Conservation (phyloP, 2,329 filamentous ascomycete genomes). For the Aspergillus sojae region DNA sequence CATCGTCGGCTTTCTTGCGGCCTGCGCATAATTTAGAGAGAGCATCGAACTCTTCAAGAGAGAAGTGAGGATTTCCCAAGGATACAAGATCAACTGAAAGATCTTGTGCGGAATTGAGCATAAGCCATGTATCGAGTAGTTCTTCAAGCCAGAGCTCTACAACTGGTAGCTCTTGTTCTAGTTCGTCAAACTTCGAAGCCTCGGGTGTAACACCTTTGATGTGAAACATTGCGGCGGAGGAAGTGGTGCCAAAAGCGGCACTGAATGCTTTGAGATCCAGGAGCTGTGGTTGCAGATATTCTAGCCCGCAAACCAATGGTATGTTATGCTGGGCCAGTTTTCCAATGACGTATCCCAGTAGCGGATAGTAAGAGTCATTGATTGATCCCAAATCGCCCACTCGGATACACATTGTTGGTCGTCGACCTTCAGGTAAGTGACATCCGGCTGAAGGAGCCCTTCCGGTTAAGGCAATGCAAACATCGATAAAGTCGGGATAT, state of each 20-base stretch:
- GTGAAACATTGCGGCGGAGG: slow-evolving; percentile 51
- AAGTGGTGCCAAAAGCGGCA: slow-evolving; percentile 48
- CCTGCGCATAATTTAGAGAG: slow-evolving; percentile 35
- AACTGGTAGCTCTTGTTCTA: slow-evolving; percentile 6
- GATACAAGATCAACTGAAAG: slow-evolving; percentile 42
- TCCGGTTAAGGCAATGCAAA: slow-evolving; percentile 49
- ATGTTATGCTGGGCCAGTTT: slow-evolving; percentile 32
- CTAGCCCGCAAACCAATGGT: slow-evolving; percentile 41
- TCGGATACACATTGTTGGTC: slow-evolving; percentile 10
- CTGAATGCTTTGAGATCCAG: slow-evolving; percentile 49
- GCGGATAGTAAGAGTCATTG: slow-evolving; percentile 43
- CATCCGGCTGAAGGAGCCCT: slow-evolving; percentile 32
- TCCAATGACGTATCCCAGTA: slow-evolving; percentile 45
- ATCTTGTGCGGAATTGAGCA: slow-evolving; percentile 23
- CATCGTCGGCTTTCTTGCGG: slow-evolving; percentile 22
- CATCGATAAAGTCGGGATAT: slow-evolving; percentile 51
- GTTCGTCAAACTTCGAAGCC: slow-evolving; percentile 21
- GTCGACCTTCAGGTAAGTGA: slow-evolving; percentile 29
- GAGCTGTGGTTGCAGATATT: slow-evolving; percentile 21
- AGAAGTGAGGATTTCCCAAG: slow-evolving; percentile 52
- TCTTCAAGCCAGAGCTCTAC: slow-evolving; percentile 10
- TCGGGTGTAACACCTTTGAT: slow-evolving; percentile 46
- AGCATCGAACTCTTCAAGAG: slow-evolving; percentile 38
- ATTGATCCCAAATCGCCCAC: background rate
- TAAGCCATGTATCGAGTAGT: slow-evolving; percentile 16